Percentiles rank a stretch among this genome's conserved stretches.
Evolutionary conservation across 2,329 filamentous ascomycete species (phyloP).

Genomic region (Cordyceps javanica): DNA sequence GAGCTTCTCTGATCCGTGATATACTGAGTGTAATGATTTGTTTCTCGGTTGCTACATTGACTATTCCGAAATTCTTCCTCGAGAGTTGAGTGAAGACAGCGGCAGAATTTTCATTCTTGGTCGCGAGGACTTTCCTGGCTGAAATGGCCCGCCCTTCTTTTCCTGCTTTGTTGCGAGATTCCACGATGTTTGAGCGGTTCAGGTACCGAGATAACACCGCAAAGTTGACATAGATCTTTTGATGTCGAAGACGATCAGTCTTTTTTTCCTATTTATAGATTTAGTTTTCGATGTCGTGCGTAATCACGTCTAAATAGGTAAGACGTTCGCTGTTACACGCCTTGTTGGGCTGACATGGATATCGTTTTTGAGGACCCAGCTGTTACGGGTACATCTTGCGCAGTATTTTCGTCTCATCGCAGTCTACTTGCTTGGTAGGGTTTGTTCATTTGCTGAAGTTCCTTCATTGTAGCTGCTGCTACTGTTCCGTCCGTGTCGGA

Average conservation of each 20-base stretch:
- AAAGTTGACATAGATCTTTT: no score
- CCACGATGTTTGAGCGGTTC: neutral
- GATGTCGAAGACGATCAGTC: no score
- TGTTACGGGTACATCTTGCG: no score
- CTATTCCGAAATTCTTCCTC: neutral
- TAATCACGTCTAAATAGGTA: no score
- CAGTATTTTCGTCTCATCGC: no score
- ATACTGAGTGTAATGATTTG: no score
- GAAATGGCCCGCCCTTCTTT: neutral
- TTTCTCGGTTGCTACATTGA: neutral
- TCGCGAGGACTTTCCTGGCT: neutral
- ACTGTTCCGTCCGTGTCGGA: neutral
- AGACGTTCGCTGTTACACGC: no score
- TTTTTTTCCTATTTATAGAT: no score
- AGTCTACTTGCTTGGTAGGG: no score
- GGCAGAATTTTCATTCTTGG: neutral
- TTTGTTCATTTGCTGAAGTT: neutral
- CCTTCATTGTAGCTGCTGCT: neutral
- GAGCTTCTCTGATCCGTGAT: neutral
- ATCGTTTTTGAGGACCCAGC: neutral
- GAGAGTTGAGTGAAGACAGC: neutral
- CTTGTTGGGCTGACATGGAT: no score
- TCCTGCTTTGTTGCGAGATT: neutral
- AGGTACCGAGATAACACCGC: no score
- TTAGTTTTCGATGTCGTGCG: no score